phyloP scores from a whole-genome alignment of 805 yeast genomes.

The Komagataella phaffii region DNA sequence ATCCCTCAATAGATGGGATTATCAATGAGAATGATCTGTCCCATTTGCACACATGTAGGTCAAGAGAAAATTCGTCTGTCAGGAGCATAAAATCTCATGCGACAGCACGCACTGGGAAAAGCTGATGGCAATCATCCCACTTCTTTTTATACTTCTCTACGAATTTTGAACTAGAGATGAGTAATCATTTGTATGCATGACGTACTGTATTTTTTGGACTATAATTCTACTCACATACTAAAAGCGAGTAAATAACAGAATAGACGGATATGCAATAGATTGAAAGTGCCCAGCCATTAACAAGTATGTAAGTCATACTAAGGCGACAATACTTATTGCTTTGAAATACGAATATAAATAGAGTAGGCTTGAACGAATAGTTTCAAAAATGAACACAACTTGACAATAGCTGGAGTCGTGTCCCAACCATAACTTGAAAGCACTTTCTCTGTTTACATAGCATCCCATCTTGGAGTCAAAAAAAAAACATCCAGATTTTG shows the following conservation, averaged over 20 bases:
- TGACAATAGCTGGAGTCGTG: neutral
- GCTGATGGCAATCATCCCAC: neutral
- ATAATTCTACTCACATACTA: too few species aligned
- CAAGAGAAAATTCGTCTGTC: neutral
- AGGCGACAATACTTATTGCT: too few species aligned
- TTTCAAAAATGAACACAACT: too few species aligned
- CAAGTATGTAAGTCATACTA: too few species aligned
- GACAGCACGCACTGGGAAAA: neutral
- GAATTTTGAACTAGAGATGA: neutral
- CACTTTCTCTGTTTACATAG: neutral
- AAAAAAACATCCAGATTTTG: neutral
- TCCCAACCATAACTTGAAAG: neutral
- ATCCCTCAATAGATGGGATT: neutral
- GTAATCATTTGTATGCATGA: neutral
- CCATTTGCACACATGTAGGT: neutral
- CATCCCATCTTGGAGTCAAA: neutral
- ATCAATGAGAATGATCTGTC: neutral
- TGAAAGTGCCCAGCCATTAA: too few species aligned
- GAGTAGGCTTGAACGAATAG: too few species aligned
- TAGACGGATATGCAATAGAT: too few species aligned
- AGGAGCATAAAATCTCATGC: neutral
- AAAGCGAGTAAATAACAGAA: too few species aligned
- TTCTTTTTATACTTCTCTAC: too few species aligned
- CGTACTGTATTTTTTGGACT: neutral
- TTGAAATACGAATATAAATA: too few species aligned